Conservation (phyloP, 495 filamentous ascomycete species). For the Collariella sp. region DNA sequence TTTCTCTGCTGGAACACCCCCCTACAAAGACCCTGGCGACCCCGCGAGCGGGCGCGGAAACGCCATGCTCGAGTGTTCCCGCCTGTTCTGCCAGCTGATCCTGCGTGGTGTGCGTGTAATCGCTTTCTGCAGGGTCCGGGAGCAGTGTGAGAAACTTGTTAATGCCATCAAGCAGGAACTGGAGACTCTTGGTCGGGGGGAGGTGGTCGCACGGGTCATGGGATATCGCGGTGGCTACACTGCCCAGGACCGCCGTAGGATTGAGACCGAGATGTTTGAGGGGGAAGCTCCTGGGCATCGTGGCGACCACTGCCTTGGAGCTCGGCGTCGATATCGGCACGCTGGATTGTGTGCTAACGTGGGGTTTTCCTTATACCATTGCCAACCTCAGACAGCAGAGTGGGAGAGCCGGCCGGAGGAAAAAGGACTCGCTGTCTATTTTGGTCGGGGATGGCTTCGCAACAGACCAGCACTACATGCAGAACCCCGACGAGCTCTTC, state of each 20-base stretch:
- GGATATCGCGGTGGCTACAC: constrained; percentile 95
- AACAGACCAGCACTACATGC: constrained; percentile 94
- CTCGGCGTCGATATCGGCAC: constrained; percentile 93
- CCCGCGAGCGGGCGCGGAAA: constrained; percentile 79
- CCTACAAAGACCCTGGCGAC: constrained; percentile 83
- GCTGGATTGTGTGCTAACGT: constrained; percentile 86
- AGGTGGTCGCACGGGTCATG: constrained; percentile 76
- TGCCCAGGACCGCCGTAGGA: constrained; percentile 79
- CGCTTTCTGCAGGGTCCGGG: constrained; percentile 80
- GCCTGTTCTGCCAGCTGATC: constrained; percentile 83
- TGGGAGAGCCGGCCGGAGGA: constrained; percentile 83
- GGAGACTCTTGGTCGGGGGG: constrained; percentile 56
- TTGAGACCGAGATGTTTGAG: constrained; percentile 96
- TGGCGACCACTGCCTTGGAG: constrained; percentile 89
- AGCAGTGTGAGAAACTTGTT: constrained; percentile 79
- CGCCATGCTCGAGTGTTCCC: constrained; percentile 73
- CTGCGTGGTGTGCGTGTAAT: constrained; percentile 87
- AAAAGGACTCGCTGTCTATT: constrained; percentile 88
- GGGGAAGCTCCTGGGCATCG: constrained; percentile 86
- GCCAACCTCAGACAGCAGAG: constrained; percentile 92
- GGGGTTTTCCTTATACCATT: constrained; percentile 93
- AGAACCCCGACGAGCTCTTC: constrained; percentile 94
- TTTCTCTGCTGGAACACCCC: constrained; percentile 99
- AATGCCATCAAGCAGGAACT: constrained; percentile 73
- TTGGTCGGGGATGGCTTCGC: constrained; percentile 88